A percentile compares a stretch with the other conserved stretches of the same genome.
Evolutionary conservation across 495 filamentous ascomycete genomes (phyloP).

Genomic region (Rhypophila decipiens): DNA sequence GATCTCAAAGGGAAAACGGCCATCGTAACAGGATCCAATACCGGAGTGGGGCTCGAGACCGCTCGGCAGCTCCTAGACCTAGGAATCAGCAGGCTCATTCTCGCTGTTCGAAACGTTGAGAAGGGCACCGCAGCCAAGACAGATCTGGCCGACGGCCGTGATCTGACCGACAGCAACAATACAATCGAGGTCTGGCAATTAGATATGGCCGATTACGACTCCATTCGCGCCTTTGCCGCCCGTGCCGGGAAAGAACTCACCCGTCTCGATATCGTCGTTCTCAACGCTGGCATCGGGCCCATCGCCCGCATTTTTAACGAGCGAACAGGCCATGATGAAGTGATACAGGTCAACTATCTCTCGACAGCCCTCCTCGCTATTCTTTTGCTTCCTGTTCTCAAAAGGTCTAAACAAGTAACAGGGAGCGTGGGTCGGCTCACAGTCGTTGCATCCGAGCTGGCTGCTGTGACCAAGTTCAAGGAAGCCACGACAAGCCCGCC

Average conservation of each 20-base stretch:
- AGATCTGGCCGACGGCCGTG: conserved; percentile 31
- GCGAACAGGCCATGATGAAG: conserved; percentile 31
- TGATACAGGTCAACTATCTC: conserved; percentile 48
- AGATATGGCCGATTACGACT: conserved; percentile 32
- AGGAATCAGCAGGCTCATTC: conserved; percentile 34
- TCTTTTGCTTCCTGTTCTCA: conserved; percentile 27
- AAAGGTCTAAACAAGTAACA: conserved; percentile 2
- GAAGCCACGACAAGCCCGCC: conserved; percentile 30
- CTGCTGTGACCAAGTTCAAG: conserved; percentile 18
- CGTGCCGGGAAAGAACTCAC: conserved; percentile 14
- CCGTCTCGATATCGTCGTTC: conserved; percentile 35
- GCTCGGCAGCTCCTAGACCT: conserved; percentile 35
- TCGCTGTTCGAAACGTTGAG: conserved; percentile 34
- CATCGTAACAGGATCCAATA: conserved; percentile 50
- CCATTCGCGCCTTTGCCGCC: conserved; percentile 16
- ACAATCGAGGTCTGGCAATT: conserved; percentile 45
- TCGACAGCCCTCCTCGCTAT: conserved; percentile 38
- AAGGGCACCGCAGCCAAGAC: conserved; percentile 36
- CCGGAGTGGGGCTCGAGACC: conserved; percentile 48
- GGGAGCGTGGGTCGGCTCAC: conserved; percentile 1
- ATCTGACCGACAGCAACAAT: conserved; percentile 20
- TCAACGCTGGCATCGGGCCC: conserved; percentile 36
- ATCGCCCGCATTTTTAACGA: conserved; percentile 9
- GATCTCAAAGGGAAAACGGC: conserved; percentile 26
- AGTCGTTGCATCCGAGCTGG: not conserved